These are phyloP conservation scores for Gelatoporia subvermispora DNA, from an alignment of 768 basidiomycete species.

Conservation along the genomic window DNA sequence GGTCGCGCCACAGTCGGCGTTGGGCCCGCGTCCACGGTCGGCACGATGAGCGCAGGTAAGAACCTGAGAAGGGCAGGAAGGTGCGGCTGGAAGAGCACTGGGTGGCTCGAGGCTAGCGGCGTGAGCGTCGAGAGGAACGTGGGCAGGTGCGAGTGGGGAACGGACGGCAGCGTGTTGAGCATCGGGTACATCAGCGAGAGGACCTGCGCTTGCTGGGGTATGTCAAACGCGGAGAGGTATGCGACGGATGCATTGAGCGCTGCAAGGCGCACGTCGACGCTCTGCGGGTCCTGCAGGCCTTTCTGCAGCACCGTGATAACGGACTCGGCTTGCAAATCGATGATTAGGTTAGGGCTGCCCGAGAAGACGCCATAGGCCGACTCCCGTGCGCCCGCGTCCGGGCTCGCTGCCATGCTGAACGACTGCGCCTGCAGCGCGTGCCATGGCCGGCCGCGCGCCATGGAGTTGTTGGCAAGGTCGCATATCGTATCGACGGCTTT, in stretches of 20 bases:
- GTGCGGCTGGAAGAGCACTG: constrained; percentile 71
- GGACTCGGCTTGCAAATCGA: constrained; percentile 69
- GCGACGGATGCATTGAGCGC: constrained; percentile 66
- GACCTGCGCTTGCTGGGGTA: constrained; percentile 55
- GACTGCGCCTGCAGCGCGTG: constrained; percentile 71
- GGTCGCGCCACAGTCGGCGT: constrained; percentile 49
- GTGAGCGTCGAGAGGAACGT: constrained; percentile 65
- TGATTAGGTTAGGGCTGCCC: constrained; percentile 68
- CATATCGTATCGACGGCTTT: constrained; percentile 73
- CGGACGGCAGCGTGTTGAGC: constrained; percentile 66
- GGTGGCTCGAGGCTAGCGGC: constrained; percentile 63
- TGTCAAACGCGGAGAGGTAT: constrained; percentile 61
- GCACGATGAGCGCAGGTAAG: constrained; percentile 66
- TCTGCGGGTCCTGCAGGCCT: constrained; percentile 63
- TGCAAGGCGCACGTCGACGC: constrained; percentile 66
- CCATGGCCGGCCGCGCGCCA: constrained; percentile 76
- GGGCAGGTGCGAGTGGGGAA: constrained; percentile 52
- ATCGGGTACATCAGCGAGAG: constrained; percentile 61
- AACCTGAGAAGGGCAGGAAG: constrained; percentile 63
- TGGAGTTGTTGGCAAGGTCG: constrained; percentile 71
- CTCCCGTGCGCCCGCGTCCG: constrained; percentile 25
- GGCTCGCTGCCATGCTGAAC: constrained; percentile 56
- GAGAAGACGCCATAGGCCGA: constrained; percentile 66
- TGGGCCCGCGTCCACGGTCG: constrained; percentile 48
- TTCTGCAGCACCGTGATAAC: constrained; percentile 63